Percentiles rank a stretch among this genome's conserved stretches.
Evolutionary conservation across 805 yeast genomes (phyloP).

Genomic region (Candida ipomoeae): DNA sequence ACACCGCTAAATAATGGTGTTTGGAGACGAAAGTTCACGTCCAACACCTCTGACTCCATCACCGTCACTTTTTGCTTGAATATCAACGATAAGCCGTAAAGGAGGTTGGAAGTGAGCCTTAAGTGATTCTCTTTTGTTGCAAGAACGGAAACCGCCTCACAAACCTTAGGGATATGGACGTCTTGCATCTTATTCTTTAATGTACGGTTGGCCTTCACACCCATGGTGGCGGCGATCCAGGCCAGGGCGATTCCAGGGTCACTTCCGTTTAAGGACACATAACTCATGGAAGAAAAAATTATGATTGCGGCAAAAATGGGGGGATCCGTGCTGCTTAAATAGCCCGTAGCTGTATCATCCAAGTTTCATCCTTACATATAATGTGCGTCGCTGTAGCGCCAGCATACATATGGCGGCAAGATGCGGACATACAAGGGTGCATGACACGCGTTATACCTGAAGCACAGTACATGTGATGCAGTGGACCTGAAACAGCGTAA

Average conservation of each 20-base stretch:
- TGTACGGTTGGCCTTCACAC: conserved; percentile 27
- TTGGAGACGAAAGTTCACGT: conserved; percentile 1
- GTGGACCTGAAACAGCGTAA: not conserved
- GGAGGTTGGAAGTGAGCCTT: conserved; percentile 39
- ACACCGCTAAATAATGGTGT: not conserved
- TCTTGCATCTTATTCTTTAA: conserved; percentile 30
- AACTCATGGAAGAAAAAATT: not conserved
- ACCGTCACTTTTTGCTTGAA: conserved; percentile 48
- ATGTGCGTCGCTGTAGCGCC: not conserved
- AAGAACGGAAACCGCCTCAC: conserved; percentile 21
- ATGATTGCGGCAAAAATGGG: not conserved
- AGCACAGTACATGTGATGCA: not conserved
- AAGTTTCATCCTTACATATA: not conserved
- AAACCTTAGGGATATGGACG: conserved; percentile 41
- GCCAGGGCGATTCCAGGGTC: conserved; percentile 21
- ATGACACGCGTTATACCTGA: too few species aligned
- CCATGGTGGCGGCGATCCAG: conserved; percentile 42
- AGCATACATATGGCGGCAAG: not conserved
- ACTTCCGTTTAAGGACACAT: not conserved
- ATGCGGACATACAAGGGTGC: too few species aligned
- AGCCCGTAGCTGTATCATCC: not conserved
- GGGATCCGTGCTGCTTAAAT: not conserved
- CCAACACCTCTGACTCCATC: conserved; percentile 32
- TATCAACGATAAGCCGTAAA: conserved; percentile 47
- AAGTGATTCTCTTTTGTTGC: conserved; percentile 19